phyloP scores from a whole-genome alignment of 805 yeast species.

The Ogataea corticis region DNA sequence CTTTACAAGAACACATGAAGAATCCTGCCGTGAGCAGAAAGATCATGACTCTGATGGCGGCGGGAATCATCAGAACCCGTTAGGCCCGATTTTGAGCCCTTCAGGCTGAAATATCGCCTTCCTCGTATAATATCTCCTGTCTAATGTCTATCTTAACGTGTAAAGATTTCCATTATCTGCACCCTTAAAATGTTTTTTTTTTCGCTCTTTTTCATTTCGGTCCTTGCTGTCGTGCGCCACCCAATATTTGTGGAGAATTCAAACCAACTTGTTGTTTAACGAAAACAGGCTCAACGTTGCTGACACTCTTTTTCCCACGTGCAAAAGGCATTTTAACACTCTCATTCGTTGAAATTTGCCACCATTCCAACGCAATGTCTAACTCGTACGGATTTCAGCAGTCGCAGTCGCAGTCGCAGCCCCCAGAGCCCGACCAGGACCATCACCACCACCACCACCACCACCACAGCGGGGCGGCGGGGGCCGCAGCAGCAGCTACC shows the following conservation, averaged over 20 bases:
- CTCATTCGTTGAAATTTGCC: neutral
- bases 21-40: slow-evolving; percentile 90
- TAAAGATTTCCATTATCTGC: too few species aligned
- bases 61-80: slow-evolving; percentile 94
- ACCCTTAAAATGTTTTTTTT: too few species aligned
- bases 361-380: slow-evolving; percentile 4
- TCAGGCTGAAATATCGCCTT: too few species aligned
- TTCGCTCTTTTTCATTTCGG: too few species aligned
- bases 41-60: slow-evolving; percentile 87
- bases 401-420: slow-evolving; percentile 12
- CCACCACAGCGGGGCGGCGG: slow-evolving; percentile 22
- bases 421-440: slow-evolving; percentile 10
- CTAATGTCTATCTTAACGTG: too few species aligned
- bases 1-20: slow-evolving; percentile 95
- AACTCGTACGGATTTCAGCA: slow-evolving; percentile 7
- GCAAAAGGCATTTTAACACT: neutral
- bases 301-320: neutral
- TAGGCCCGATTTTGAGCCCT: too few species aligned
- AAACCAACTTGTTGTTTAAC: neutral
- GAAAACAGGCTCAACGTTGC: too few species aligned
- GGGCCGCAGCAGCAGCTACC: neutral
- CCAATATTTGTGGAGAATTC: neutral
- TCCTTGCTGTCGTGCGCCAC: neutral
- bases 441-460: slow-evolving; percentile 22
- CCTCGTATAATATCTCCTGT: too few species aligned